A percentile compares a stretch with the other conserved stretches of the same genome.
These are phyloP conservation scores for Oryza rufipogon DNA, from an alignment of 176 grass and related monocot species.

Conservation along the genomic window DNA sequence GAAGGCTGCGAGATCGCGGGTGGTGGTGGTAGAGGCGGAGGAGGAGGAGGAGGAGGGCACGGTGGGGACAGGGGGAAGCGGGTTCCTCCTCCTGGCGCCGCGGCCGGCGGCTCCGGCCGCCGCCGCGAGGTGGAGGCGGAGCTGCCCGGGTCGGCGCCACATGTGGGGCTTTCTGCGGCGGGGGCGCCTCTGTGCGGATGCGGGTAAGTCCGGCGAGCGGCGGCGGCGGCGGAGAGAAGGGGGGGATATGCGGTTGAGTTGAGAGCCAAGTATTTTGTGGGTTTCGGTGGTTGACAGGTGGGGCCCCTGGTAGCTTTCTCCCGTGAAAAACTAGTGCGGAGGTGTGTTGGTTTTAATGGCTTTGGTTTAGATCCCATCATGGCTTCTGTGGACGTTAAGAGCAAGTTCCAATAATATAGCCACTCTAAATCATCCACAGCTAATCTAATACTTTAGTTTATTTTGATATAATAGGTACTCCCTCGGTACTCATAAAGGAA, in stretches of 20 bases:
- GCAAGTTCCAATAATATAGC: no score
- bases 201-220: not conserved
- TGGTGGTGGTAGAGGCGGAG: not conserved
- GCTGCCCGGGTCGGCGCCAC: constrained; percentile 36
- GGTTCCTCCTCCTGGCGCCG: not conserved
- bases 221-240: not conserved
- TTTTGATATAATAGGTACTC: no score
- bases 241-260: no score
- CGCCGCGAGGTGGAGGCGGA: constrained; percentile 34
- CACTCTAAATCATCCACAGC: rapidly evolving
- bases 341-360: not conserved
- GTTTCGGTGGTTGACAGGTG: not conserved
- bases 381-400: no score
- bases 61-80: not conserved
- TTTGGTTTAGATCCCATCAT: no score
- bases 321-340: not conserved
- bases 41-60: constrained; percentile 3
- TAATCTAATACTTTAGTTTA: no score
- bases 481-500: no score
- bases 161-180: constrained; percentile 15
- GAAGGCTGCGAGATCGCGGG: not conserved
- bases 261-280: not conserved
- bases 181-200: not conserved
- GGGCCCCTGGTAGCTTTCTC: no score
- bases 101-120: no score